These are phyloP conservation scores for Secale cereale DNA, from an alignment of 176 grass and related monocot genomes.

Conservation along the genomic window DNA sequence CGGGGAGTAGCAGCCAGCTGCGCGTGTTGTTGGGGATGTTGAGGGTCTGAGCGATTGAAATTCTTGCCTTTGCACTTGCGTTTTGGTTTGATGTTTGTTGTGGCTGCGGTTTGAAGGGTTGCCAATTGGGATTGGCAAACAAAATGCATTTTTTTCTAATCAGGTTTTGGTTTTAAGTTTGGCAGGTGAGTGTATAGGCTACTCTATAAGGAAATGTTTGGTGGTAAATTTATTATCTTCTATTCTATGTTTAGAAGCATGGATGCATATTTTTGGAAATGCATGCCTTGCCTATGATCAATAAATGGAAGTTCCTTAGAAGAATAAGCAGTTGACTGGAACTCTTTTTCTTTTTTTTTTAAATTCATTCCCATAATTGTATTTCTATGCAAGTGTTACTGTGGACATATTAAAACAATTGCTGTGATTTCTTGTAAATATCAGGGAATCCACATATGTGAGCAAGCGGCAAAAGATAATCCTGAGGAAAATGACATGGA, in stretches of 20 bases:
- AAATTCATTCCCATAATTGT: background rate
- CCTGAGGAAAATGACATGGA: background rate
- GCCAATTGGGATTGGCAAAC: background rate
- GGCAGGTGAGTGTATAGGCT: background rate
- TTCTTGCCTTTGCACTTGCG: background rate
- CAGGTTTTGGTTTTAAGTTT: background rate
- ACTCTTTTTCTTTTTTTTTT: background rate
- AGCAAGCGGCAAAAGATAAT: background rate
- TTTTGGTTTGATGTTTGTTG: background rate
- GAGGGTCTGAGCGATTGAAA: background rate
- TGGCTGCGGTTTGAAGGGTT: background rate
- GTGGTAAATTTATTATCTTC: background rate
- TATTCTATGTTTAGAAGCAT: slow-evolving; percentile 16
- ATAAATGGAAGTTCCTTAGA: background rate
- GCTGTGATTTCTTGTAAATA: slow-evolving; percentile 9
- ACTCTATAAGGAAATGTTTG: background rate
- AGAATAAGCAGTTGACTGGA: background rate
- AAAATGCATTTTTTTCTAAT: background rate
- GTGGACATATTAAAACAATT: background rate
- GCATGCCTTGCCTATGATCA: background rate
- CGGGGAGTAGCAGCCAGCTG: background rate
- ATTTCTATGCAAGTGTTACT: background rate
- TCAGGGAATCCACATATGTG: slow-evolving; percentile 21
- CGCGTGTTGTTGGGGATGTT: background rate
- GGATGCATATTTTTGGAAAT: background rate